Base-by-base conservation (phyloP, 208 protist genomes). In the Leishmania guyanensis region DNA sequence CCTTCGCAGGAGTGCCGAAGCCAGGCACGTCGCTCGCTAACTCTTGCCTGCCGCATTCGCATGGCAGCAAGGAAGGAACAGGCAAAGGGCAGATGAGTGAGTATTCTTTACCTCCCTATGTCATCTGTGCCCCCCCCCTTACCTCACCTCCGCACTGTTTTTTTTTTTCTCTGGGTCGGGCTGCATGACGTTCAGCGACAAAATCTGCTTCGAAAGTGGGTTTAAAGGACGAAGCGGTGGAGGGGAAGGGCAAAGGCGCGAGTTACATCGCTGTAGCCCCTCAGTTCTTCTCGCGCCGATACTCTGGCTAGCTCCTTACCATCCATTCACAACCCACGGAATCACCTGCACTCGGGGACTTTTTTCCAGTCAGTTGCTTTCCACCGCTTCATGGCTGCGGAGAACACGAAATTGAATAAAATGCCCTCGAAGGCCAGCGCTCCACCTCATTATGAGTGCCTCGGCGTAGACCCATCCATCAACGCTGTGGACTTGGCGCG, bases 381-480 rank as follows among this genome's bases (percentile, higher is more conserved):
- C 6, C 9, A 71, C 43, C 26, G 39, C n/a, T 33, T 46, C 43
- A 46, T 46, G 43, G 43, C 43, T 46, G 71, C 2, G 1, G 29
- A 20, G 51, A 43, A 62, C 26, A 60, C 51, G 14, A 20, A 22
- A 10, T 60, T 33, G 29, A 8, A 33, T 12, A 76, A 50, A 22
- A 80, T 85, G 82, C 74, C 56, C 56, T 68, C 78, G 8, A 69
- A 77, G 64, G 36, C 50, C 29, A 51, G 8, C 5, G 69, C 83
- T 17, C 92, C 92, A 54, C 77, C 86, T 5, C 85, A 92, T 46
- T 97, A 97, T 77, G 85, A 79, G n/a, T 79, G 75, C 51, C 84
- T 97, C 12, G 94, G 92, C n/a, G 91, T 97, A 12, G 74, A 80
- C 17, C 85, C 89, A 12, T 88, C 81, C 76, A 86, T 91, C 56